phyloP scores from a whole-genome alignment of 768 basidiomycete genomes.

The Sporobolomyces roseus region DNA sequence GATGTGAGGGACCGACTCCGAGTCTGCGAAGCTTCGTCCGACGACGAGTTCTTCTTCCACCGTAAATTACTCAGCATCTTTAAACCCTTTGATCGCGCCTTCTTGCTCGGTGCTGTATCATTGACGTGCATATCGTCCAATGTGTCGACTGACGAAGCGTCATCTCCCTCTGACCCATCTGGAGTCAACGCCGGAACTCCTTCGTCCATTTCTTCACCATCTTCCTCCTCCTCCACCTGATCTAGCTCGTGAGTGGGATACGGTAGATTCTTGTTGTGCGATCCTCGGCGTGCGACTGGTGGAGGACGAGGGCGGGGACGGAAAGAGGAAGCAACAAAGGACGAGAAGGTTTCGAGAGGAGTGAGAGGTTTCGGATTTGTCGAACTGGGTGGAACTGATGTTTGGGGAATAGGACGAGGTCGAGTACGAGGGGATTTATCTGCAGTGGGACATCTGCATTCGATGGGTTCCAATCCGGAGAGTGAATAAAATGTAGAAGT shows the following conservation, averaged over 20 bases:
- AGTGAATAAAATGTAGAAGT: constrained; percentile 13
- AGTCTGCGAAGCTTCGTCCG: too few species aligned
- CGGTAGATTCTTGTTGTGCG: not conserved
- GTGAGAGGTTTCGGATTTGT: not conserved
- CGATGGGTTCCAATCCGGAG: not conserved
- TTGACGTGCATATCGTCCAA: not conserved
- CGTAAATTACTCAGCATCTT: not conserved
- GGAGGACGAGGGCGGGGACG: constrained; percentile 4
- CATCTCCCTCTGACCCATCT: constrained; percentile 5
- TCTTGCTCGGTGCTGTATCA: too few species aligned
- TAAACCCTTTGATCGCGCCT: not conserved
- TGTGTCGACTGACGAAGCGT: constrained; percentile 3
- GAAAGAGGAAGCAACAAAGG: constrained; percentile 8
- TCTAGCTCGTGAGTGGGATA: constrained; percentile 20
- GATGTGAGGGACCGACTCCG: too few species aligned
- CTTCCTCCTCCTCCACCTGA: constrained; percentile 24
- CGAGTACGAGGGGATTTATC: constrained; percentile 7
- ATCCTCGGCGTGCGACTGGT: constrained; percentile 3
- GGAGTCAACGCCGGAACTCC: not conserved
- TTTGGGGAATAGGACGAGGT: not conserved
- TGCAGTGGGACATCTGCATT: not conserved
- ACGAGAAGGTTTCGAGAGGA: constrained; percentile 6
- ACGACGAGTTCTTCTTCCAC: constrained; percentile 1
- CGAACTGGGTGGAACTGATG: not conserved
- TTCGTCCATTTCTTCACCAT: not conserved